Evolutionary conservation across 768 basidiomycete species (phyloP), one percentile per base, ranked within the genome.

Genomic region (Russula sp.): DNA sequence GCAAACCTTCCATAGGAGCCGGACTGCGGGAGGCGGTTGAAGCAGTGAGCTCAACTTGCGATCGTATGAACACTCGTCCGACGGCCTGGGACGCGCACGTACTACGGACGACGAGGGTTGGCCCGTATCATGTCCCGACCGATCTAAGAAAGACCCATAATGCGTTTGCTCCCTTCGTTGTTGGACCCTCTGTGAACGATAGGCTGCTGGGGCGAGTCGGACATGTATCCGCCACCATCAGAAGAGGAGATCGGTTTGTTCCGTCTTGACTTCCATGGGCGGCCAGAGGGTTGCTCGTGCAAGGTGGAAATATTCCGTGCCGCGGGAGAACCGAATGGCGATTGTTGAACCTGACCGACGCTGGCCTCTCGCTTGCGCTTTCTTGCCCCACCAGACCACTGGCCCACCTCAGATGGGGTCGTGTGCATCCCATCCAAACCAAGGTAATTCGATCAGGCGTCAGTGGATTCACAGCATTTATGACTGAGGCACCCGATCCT

Each of bases 301-400:
- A 44, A 51, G 28, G 34, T 36, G 28, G 62, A 5, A 9, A 28
- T n/a, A 18, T 32, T 32, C 54, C 49, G 64, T 44, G 30, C 13
- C 11, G 26, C 10, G 26, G 38, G 40, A 52, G 64, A 38, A n/a
- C n/a, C 32, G 32, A 24, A 51, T 32, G 20, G 30, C 20, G 48
- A 3, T 13, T 9, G 59, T n/a, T 51, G 26, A 10, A 49, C 22
- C n/a, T 14, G 59, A 44, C 18, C 30, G 9, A 46, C 49, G 11
- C 60, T 65, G 20, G 55, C 38, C 26, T 38, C 60, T 30, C 64
- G 59, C 32, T 61, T 65, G 49, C 64, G 64, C 34, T 65, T 65
- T 55, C 49, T 61, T 5, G 32, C 13, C 32, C n/a, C 42, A 24
- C 42, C 34, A 36, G 54, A 8, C 49, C 60, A 22, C 49, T 36